A percentile compares a stretch with the other conserved stretches of the same genome.
These are phyloP conservation scores for Scheffersomyces amazonensis DNA, from an alignment of 805 yeast genomes.

Conservation along the genomic window DNA sequence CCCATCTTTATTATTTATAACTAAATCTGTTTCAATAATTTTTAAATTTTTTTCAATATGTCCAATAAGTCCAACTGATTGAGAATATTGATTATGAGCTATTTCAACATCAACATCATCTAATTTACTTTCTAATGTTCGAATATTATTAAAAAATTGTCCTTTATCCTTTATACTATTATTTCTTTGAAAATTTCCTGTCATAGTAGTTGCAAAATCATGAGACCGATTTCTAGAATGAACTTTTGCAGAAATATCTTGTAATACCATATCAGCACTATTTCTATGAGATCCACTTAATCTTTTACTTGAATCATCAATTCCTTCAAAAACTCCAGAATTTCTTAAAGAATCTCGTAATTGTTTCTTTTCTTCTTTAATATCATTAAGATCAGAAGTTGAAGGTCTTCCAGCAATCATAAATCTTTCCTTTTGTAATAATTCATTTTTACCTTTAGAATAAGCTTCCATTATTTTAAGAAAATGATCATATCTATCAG, in stretches of 20 bases:
- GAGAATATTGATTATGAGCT: conserved; percentile 55
- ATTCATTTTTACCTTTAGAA: conserved; percentile 59
- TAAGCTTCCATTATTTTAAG: conserved; percentile 52
- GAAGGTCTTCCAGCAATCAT: conserved; percentile 14
- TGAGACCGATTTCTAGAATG: conserved; percentile 57
- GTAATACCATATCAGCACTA: conserved; percentile 44
- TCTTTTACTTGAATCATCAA: conserved; percentile 26
- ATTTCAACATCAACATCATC: conserved; percentile 69
- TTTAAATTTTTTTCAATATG: conserved; percentile 33
- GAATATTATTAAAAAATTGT: conserved; percentile 44
- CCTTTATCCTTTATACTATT: conserved; percentile 15
- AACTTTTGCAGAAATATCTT: conserved; percentile 58
- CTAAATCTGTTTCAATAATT: conserved; percentile 24
- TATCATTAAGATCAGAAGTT: conserved; percentile 10
- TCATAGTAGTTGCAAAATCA: conserved; percentile 29
- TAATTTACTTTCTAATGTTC: conserved; percentile 55
- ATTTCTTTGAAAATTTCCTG: conserved; percentile 2
- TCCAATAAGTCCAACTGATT: conserved; percentile 40
- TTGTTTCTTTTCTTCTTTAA: conserved; percentile 36
- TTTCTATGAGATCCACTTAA: conserved; percentile 24
- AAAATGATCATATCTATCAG: conserved; percentile 58
- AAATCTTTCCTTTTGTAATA: conserved; percentile 27
- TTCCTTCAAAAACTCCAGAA: conserved; percentile 39
- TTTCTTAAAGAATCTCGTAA: conserved; percentile 46
- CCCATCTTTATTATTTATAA: conserved; percentile 5